Evolutionary conservation across 805 yeast species (phyloP).

Genomic region (Metschnikowia reukaufii): DNA sequence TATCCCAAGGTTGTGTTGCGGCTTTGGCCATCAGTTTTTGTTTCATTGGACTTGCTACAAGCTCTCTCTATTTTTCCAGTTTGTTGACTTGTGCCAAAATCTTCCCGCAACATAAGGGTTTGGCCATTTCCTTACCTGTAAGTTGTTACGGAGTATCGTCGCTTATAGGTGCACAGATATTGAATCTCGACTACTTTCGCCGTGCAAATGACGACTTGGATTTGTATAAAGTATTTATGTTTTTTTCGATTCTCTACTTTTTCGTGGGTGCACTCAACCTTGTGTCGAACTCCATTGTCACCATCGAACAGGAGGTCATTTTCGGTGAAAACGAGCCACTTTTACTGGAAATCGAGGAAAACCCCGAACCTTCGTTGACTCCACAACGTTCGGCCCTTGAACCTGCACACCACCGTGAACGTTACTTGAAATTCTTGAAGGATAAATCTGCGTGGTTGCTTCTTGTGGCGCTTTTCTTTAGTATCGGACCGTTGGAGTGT

Average conservation of each 20-base stretch:
- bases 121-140: conserved; percentile 87
- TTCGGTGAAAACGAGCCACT: conserved; percentile 30
- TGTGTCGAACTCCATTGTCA: conserved; percentile 62
- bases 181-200: conserved; percentile 43
- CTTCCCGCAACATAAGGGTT: conserved; percentile 71
- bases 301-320: conserved; percentile 52
- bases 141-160: conserved; percentile 85
- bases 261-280: conserved; percentile 60
- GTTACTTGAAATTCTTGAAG: conserved; percentile 40
- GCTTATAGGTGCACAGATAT: conserved; percentile 65
- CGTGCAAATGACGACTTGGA: conserved; percentile 38
- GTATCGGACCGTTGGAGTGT: conserved; percentile 83
- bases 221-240: conserved; percentile 51
- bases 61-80: conserved; percentile 69
- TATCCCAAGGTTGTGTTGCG: conserved; percentile 39
- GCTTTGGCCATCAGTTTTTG: conserved; percentile 50
- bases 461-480: conserved; percentile 60
- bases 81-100: conserved; percentile 80
- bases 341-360: conserved; percentile 9
- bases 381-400: conserved; percentile 36
- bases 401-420: conserved; percentile 37
- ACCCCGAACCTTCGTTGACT: conserved; percentile 23
- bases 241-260: conserved; percentile 54
- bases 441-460: conserved; percentile 65
- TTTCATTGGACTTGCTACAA: conserved; percentile 69